Evolutionary conservation across 2,329 filamentous ascomycete genomes (phyloP).

Genomic region (Talaromyces sp.): DNA sequence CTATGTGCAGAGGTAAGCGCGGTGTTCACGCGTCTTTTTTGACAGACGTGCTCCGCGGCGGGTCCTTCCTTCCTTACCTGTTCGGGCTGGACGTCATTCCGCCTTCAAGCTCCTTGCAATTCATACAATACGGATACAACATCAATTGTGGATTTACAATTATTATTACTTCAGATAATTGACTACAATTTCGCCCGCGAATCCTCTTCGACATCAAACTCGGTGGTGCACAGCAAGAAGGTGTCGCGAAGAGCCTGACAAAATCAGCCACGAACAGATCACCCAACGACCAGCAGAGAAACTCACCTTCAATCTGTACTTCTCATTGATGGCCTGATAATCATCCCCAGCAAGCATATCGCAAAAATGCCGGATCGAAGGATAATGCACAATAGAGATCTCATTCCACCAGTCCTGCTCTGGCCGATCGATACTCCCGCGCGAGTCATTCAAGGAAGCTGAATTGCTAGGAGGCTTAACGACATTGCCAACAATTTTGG

Average conservation of each 20-base stretch:
- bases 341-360: conserved; percentile 58
- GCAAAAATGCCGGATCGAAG: conserved; percentile 58
- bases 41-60: conserved; percentile 15
- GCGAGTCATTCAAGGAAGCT: conserved; percentile 23
- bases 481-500: conserved; percentile 61
- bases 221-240: conserved; percentile 53
- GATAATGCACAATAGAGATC: conserved; percentile 63
- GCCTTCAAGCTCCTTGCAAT: neutral
- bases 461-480: conserved; percentile 28
- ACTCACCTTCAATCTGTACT: conserved; percentile 46
- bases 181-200: conserved; percentile 27
- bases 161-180: neutral
- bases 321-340: conserved; percentile 58
- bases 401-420: conserved; percentile 55
- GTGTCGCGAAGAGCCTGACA: conserved; percentile 50
- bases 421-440: conserved; percentile 22
- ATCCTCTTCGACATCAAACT: conserved; percentile 44
- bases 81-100: conserved; percentile 8
- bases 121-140: neutral
- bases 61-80: conserved; percentile 6
- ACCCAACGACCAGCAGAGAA: neutral
- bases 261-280: neutral
- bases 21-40: conserved; percentile 12
- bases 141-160: neutral
- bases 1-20: neutral